Evolutionary conservation across 75 land plant species (phyloP).

Genomic region (Azolla pinnata): DNA sequence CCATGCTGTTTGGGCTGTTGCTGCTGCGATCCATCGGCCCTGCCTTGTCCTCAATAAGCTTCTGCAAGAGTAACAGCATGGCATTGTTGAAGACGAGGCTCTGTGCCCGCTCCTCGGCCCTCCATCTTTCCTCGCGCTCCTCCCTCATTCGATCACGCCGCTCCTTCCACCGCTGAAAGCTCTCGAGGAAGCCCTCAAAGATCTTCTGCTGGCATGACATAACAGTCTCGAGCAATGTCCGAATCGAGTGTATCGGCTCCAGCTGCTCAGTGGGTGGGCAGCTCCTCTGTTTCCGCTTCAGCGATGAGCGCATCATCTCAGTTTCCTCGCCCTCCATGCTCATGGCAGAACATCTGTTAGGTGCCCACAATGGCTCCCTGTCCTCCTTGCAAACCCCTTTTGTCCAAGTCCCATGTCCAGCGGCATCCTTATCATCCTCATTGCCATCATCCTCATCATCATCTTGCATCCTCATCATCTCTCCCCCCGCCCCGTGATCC

Average conservation of each 20-base stretch:
- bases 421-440: conserved; percentile 2
- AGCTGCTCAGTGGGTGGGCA: conserved; percentile 4
- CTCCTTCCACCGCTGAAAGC: conserved; percentile 38
- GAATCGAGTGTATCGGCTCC: conserved; percentile 25
- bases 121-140: conserved; percentile 47
- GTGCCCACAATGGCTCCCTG: conserved; percentile 1
- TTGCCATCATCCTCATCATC: neutral
- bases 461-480: neutral
- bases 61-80: conserved; percentile 38
- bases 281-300: neutral
- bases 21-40: conserved; percentile 5
- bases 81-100: conserved; percentile 35
- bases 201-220: conserved; percentile 22
- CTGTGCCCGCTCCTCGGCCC: conserved; percentile 41
- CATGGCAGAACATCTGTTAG: too few relatives aligned
- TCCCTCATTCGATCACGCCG: conserved; percentile 32
- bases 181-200: conserved; percentile 17
- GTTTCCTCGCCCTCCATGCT: too few relatives aligned
- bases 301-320: conserved; percentile 12
- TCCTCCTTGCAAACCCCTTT: conserved; percentile 9
- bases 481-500: neutral
- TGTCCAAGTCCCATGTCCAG: conserved; percentile 4
- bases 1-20: too few relatives aligned
- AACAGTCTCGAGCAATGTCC: conserved; percentile 19
- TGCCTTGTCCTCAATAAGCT: conserved; percentile 29